Base-by-base conservation (phyloP, 148 eudicot species). In the Talinum fruticosum region DNA sequence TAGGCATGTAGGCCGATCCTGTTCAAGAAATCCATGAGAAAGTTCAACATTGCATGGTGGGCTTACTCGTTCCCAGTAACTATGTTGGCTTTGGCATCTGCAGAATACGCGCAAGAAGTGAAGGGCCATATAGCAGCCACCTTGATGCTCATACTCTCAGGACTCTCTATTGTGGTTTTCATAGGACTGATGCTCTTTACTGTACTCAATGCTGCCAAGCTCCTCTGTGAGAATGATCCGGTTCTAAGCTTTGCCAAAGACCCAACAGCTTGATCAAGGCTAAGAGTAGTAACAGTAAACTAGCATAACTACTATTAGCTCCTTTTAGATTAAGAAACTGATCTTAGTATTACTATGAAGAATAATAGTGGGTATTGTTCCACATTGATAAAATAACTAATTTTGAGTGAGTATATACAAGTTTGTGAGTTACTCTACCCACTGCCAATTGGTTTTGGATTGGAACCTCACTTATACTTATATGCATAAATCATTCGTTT, bases 131-230 rank as follows among this genome's bases (percentile, higher is more conserved):
- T 77, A 28, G 85, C 92, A 23, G 84, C 76, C 77, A 64, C 45
- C 26, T 76, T 87, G 65, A 83, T 83, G 87, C 74, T 87, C 64
- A 57, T 57, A 23, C 79, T 88, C 47, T 89, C 94, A 4, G 81
- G 74, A 1, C 75, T 92, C 34, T 90, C 97, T 0, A 73, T 87
- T 65, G 57, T 92, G 6, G 85, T 90, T 57, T 90, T 92, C 85
- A 78, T 89, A 3, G 83, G 82, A 28, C 70, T 92, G 32, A 26
- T 83, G 86, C 57, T 87, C 29, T 77, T 85, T 80, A 87, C 97
- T 10, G 79, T 87, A 71, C 68, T 90, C 69, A 90, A 92, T 70
- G 47, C 78, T 32, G 72, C 86, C 19, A 83, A 80, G 76, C 79
- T 85, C 24, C 85, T 85, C 18, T 75, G 79, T 28, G 85, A 82